Conservation (phyloP, 2,329 filamentous ascomycete genomes). For the Pseudopyricularia cyperi region DNA sequence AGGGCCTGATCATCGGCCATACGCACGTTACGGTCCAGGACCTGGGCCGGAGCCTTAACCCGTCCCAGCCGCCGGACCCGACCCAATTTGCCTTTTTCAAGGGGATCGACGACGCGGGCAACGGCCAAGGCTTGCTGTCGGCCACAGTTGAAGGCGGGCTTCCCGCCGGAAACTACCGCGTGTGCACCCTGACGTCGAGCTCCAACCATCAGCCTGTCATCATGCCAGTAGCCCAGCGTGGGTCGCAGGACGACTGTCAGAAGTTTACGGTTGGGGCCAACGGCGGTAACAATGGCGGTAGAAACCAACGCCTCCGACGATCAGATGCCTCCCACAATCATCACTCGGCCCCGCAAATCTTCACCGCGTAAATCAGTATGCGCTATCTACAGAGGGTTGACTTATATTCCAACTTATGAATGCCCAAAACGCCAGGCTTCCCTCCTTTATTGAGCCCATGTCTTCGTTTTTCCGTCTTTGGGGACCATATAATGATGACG, state of each 20-base stretch:
- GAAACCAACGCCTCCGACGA: no score
- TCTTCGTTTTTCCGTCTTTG: no score
- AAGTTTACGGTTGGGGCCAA: conserved; percentile 24
- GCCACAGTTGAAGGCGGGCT: conserved; percentile 24
- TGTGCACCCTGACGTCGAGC: conserved; percentile 27
- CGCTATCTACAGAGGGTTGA: no score
- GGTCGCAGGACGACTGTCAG: conserved; percentile 30
- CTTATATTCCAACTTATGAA: no score
- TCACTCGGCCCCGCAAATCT: no score
- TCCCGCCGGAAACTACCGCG: conserved; percentile 25
- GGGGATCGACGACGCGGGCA: conserved; percentile 25
- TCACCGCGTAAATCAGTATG: no score
- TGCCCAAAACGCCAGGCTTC: no score
- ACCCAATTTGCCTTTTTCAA: conserved; percentile 29
- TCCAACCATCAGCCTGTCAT: conserved; percentile 30
- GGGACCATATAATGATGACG: no score
- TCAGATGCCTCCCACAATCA: no score
- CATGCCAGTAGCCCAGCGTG: conserved; percentile 30
- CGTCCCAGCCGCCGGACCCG: conserved; percentile 34
- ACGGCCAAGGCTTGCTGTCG: conserved; percentile 21
- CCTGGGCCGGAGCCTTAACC: conserved; percentile 34
- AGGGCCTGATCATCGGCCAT: conserved; percentile 42
- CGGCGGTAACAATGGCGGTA: neutral
- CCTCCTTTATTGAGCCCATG: no score
- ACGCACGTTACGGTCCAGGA: conserved; percentile 47